Conservation (phyloP, 108 stramenopile species). For the Schizochytrium sp. region DNA sequence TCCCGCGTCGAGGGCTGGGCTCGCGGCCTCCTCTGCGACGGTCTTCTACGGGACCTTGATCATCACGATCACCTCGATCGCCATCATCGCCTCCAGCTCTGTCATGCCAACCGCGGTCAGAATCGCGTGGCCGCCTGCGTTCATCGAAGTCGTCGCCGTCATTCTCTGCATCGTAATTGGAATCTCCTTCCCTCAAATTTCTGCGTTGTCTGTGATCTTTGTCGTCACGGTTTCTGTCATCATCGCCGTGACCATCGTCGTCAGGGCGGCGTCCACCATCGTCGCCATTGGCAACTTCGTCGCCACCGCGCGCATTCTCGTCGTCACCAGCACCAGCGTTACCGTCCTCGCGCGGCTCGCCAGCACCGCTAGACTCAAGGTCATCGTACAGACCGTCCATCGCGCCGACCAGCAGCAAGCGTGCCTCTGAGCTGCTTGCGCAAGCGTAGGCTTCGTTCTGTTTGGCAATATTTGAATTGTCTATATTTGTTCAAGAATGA, state of each 20-base stretch:
- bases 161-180: neutral
- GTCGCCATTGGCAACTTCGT: neutral
- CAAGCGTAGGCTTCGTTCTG: neutral
- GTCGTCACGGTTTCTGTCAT: constrained; percentile 1
- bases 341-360: constrained; percentile 37
- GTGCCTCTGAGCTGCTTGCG: constrained; percentile 9
- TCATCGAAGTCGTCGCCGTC: neutral
- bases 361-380: neutral
- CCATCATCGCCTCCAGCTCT: neutral
- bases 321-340: constrained; percentile 33
- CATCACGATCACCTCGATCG: neutral
- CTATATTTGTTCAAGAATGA: neutral
- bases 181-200: neutral
- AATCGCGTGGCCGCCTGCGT: neutral
- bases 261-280: neutral
- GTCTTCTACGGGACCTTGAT: too few relatives aligned
- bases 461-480: neutral
- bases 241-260: neutral
- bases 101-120: neutral
- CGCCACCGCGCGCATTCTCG: constrained; percentile 11
- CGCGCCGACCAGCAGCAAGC: constrained; percentile 57
- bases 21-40: too few relatives aligned
- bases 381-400: constrained; percentile 62
- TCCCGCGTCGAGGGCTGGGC: too few relatives aligned
- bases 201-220: neutral